Conservation (phyloP, 495 filamentous ascomycete genomes). For the Talaromyces borbonicus region DNA sequence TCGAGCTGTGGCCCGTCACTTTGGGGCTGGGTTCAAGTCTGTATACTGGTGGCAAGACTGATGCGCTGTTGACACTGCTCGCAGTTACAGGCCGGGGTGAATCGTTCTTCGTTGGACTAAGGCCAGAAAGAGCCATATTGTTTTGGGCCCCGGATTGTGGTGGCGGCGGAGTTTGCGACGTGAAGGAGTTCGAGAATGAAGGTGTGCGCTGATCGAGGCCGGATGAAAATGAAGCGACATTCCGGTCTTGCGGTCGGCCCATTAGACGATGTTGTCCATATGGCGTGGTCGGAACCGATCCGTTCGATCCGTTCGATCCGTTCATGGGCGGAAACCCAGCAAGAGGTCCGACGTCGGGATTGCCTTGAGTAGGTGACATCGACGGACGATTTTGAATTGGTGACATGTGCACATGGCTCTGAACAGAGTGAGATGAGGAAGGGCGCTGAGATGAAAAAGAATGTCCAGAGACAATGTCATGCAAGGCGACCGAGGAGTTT, state of each 20-base stretch:
- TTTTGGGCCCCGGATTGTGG: conserved; percentile 34
- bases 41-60: conserved; percentile 40
- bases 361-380: conserved; percentile 42
- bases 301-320: conserved; percentile 19
- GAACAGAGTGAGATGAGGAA: conserved; percentile 36
- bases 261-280: conserved; percentile 25
- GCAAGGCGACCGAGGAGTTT: conserved; percentile 22
- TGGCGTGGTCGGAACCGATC: conserved; percentile 24
- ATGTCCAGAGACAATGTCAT: conserved; percentile 15
- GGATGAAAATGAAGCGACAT: conserved; percentile 25
- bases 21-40: conserved; percentile 40
- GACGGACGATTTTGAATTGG: conserved; percentile 37
- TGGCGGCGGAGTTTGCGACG: conserved; percentile 24
- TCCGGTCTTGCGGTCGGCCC: conserved; percentile 20
- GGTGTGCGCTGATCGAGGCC: conserved; percentile 18
- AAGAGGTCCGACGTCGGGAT: conserved; percentile 36
- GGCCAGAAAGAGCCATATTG: conserved; percentile 48
- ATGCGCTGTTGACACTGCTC: conserved; percentile 33
- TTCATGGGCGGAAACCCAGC: conserved; percentile 30
- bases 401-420: conserved; percentile 25
- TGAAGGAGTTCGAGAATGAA: conserved; percentile 30
- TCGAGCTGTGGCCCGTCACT: conserved; percentile 38
- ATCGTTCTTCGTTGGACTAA: conserved; percentile 73
- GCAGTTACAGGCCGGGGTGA: conserved; percentile 41
- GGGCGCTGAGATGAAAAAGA: conserved; percentile 31